Evolutionary conservation across 208 protist species (phyloP), one percentile per base, ranked within the genome.

Genomic region (Leishmania tropica): DNA sequence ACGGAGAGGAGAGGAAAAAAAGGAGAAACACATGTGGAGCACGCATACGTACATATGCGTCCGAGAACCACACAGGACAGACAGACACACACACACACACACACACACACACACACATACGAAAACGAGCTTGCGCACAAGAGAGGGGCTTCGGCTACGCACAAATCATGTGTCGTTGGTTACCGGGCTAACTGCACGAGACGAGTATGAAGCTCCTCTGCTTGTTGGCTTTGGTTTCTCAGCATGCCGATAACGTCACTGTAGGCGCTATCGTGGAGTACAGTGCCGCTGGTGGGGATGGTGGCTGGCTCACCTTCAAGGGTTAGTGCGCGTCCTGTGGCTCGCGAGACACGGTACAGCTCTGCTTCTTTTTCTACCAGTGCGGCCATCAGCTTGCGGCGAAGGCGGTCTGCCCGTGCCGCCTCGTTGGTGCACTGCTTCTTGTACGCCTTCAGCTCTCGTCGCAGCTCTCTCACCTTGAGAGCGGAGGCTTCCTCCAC

Each of bases 241-340:
- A 97, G 78, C 70, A 95, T 78, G 24, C 75, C 54, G 48, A 97
- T 87, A n/a, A 97, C 90, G 71, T 95, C 92, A 47, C 75, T 47
- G 58, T 68, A 53, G 19, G 75, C 24, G 75, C 40, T 67, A 48
- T 51, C 60, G 42, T 15, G 58, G 45, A 45, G 35, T 37, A 28
- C 53, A 10, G 58, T 15, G 35, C 53, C 19, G 75, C 21, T 31
- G 60, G 17, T 24, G 35, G 60, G 15, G 47, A 75, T 81, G 10
- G 51, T 56, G 11, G 77, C 77, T 19, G 58, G 40, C 28, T 81
- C 82, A 42, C 40, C 31, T 42, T 54, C 65, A 60, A 77, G 54
- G 21, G 78, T 53, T 19, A 62, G 73, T 28, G 42, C 21, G 35
- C 40, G 48, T 3, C 73, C 45, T 28, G 37, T 21, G 6, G 47